Conservation (phyloP, 2,329 filamentous ascomycete genomes). For the Colletotrichum sp. region DNA sequence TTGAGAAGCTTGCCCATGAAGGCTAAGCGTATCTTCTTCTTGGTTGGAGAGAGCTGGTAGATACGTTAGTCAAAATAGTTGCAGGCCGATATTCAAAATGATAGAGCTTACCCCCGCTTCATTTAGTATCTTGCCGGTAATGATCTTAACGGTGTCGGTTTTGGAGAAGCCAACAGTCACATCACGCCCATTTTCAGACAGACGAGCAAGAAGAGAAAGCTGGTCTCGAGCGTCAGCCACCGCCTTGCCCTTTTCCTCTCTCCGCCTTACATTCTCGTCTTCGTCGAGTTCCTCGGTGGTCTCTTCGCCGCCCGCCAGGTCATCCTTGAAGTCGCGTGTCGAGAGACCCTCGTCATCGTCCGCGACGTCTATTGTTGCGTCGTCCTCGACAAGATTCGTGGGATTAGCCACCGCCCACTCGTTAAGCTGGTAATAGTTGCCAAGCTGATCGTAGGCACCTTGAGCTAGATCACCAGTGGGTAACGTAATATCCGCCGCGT, state of each 20-base stretch:
- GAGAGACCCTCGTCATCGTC: slow-evolving; percentile 21
- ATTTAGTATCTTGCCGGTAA: slow-evolving; percentile 68
- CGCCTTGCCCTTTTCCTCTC: slow-evolving; percentile 66
- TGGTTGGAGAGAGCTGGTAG: slow-evolving; percentile 56
- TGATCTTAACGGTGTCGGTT: slow-evolving; percentile 66
- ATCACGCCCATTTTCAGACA: slow-evolving; percentile 73
- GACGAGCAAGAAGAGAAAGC: slow-evolving; percentile 63
- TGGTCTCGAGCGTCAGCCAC: slow-evolving; percentile 57
- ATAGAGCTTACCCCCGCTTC: slow-evolving; percentile 63
- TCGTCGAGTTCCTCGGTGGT: slow-evolving; percentile 31
- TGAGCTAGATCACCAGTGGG: slow-evolving; percentile 76
- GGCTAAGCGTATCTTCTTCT: slow-evolving; percentile 70
- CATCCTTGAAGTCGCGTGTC: slow-evolving; percentile 37
- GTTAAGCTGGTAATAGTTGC: slow-evolving; percentile 73
- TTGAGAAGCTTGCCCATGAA: slow-evolving; percentile 84
- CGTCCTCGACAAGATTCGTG: slow-evolving; percentile 52
- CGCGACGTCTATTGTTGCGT: slow-evolving; percentile 48
- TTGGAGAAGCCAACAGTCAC: slow-evolving; percentile 62
- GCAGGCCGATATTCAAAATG: neutral
- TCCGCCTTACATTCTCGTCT: slow-evolving; percentile 41
- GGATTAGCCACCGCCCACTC: slow-evolving; percentile 74
- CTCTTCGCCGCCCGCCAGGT: slow-evolving; percentile 40
- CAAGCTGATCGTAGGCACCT: slow-evolving; percentile 74
- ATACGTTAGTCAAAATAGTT: neutral
- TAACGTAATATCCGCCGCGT: slow-evolving; percentile 77